phyloP scores from a whole-genome alignment of 2,329 filamentous ascomycete species.

The Zasmidium angulare region DNA sequence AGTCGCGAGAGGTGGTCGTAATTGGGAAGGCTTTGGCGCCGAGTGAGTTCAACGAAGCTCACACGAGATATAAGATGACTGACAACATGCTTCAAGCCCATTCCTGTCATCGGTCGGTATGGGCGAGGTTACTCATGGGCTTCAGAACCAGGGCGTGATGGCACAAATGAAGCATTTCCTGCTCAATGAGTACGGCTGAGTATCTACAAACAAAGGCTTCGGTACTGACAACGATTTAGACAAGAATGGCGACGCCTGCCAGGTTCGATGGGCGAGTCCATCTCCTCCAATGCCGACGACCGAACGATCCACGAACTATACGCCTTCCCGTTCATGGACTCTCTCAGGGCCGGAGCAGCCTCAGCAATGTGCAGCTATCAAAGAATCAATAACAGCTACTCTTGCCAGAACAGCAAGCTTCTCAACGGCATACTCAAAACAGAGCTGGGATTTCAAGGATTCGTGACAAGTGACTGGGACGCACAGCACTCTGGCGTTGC shows the following conservation, averaged over 20 bases:
- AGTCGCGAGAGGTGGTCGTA: conserved; percentile 27
- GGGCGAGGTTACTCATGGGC: conserved; percentile 53
- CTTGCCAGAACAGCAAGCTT: conserved; percentile 61
- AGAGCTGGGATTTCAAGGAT: conserved; percentile 70
- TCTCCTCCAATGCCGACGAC: conserved; percentile 62
- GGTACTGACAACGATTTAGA: conserved; percentile 38
- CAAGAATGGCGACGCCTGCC: conserved; percentile 57
- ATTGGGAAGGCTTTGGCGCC: conserved; percentile 62
- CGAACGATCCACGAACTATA: conserved; percentile 51
- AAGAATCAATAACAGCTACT: conserved; percentile 62
- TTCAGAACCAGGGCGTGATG: conserved; percentile 41
- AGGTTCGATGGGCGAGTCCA: conserved; percentile 17
- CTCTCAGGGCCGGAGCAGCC: conserved; percentile 51
- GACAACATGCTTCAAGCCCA: conserved; percentile 38
- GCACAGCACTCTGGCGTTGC: conserved; percentile 61
- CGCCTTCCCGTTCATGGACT: conserved; percentile 49
- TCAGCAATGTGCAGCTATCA: conserved; percentile 61
- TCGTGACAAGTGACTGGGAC: conserved; percentile 65
- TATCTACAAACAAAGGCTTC: too few relatives aligned
- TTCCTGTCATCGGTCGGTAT: conserved; percentile 56
- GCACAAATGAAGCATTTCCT: conserved; percentile 52
- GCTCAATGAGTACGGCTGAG: conserved; percentile 24
- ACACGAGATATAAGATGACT: not conserved
- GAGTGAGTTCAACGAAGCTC: conserved; percentile 42
- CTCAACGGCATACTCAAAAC: conserved; percentile 69